Percentiles rank a stretch among this genome's conserved stretches.
Evolutionary conservation across 2,329 filamentous ascomycete species (phyloP).

Genomic region (Sarocladium strictum): DNA sequence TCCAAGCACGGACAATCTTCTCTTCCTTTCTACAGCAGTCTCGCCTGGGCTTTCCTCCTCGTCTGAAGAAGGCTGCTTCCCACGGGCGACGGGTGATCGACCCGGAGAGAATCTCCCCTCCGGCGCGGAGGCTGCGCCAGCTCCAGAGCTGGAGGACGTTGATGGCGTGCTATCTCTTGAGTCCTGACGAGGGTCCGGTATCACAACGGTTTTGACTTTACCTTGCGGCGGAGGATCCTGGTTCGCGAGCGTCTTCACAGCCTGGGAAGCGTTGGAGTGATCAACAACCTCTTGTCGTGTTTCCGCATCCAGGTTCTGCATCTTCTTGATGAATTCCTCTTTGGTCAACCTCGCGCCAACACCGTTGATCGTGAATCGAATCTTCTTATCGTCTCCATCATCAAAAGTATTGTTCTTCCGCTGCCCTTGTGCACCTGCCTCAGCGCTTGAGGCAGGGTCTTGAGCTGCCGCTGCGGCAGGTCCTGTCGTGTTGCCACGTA

Average conservation of each 20-base stretch:
- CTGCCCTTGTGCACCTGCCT: constrained; percentile 29
- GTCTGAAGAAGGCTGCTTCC: constrained; percentile 1
- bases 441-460: not conserved
- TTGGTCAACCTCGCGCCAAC: constrained; percentile 73
- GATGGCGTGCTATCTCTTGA: constrained; percentile 13
- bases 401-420: constrained; percentile 37
- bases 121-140: constrained; percentile 16
- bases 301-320: constrained; percentile 65
- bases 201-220: constrained; percentile 8
- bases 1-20: constrained; percentile 52
- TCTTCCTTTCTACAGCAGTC: constrained; percentile 63
- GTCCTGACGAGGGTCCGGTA: constrained; percentile 16
- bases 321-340: constrained; percentile 70
- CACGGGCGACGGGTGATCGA: not conserved
- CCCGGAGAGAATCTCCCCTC: constrained; percentile 19
- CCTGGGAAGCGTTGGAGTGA: constrained; percentile 40
- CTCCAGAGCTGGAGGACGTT: constrained; percentile 12
- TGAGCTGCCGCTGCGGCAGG: constrained; percentile 20
- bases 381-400: constrained; percentile 62
- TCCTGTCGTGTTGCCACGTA: constrained; percentile 26
- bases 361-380: constrained; percentile 71
- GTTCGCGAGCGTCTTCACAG: constrained; percentile 44
- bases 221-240: constrained; percentile 23
- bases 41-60: constrained; percentile 32
- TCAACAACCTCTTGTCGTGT: constrained; percentile 51